Percentiles rank a stretch among this genome's conserved stretches.
Conservation (phyloP, 805 yeast genomes). For the Starmerella davenportii region DNA sequence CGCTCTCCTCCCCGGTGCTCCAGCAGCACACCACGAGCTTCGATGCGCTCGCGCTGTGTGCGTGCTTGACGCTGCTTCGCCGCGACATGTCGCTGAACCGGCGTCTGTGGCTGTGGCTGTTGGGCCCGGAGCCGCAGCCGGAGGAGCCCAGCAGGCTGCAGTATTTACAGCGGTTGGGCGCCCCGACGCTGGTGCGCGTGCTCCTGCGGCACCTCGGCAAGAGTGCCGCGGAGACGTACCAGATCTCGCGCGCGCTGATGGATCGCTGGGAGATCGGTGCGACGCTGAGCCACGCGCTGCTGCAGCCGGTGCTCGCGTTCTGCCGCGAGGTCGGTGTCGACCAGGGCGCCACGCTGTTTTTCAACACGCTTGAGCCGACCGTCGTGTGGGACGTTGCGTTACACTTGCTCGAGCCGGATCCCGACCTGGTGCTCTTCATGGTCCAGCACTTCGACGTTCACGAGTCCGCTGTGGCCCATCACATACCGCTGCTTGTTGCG, state of each 20-base stretch:
- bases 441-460: slow-evolving; percentile 48
- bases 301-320: slow-evolving; percentile 47
- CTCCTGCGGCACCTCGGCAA: slow-evolving; percentile 28
- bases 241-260: slow-evolving; percentile 54
- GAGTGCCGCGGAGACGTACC: slow-evolving; percentile 28
- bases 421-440: slow-evolving; percentile 38
- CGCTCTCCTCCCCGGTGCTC: slow-evolving; percentile 40
- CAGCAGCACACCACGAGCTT: slow-evolving; percentile 34
- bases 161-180: slow-evolving; percentile 47
- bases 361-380: slow-evolving; percentile 70
- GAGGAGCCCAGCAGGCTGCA: slow-evolving; percentile 24
- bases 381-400: slow-evolving; percentile 57
- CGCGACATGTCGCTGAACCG: slow-evolving; percentile 90
- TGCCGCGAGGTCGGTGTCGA: slow-evolving; percentile 14
- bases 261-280: slow-evolving; percentile 93
- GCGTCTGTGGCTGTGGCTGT: slow-evolving; percentile 80
- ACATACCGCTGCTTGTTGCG: slow-evolving; percentile 54
- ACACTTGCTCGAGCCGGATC: slow-evolving; percentile 25
- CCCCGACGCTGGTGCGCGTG: slow-evolving; percentile 33
- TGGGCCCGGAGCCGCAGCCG: slow-evolving; percentile 49
- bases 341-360: slow-evolving; percentile 44
- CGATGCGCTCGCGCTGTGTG: slow-evolving; percentile 42
- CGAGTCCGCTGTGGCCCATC: slow-evolving; percentile 77
- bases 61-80: slow-evolving; percentile 43
- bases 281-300: slow-evolving; percentile 46